A percentile compares a stretch with the other conserved stretches of the same genome.
Conservation (phyloP, 2,329 filamentous ascomycete genomes). For the Neofusicoccum parvum region DNA sequence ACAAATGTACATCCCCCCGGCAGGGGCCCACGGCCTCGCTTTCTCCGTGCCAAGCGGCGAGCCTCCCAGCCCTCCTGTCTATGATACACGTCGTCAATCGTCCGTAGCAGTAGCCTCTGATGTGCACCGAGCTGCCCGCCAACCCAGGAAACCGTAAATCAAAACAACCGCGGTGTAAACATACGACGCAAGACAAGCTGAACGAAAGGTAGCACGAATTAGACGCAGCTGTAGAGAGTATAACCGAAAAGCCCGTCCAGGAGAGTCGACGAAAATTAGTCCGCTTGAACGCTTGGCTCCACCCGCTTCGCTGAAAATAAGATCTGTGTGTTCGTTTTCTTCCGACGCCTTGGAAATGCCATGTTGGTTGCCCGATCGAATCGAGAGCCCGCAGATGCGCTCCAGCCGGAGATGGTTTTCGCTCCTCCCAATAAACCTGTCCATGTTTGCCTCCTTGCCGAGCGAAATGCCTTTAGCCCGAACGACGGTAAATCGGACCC, state of each 20-base stretch:
- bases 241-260: not conserved
- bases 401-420: not conserved
- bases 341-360: conserved; percentile 13
- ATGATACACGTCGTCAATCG: conserved; percentile 15
- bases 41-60: conserved; percentile 1
- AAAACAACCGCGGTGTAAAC: not conserved
- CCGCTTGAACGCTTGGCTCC: conserved; percentile 3
- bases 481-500: not conserved
- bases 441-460: not conserved
- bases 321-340: not conserved
- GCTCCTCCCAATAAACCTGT: not conserved
- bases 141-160: not conserved
- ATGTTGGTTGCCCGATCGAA: not conserved
- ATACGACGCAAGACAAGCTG: not conserved
- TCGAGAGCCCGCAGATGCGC: not conserved
- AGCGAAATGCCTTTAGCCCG: not conserved
- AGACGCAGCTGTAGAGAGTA: not conserved
- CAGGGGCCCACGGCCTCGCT: not conserved
- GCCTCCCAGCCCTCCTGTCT: not conserved
- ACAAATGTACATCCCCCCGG: not conserved
- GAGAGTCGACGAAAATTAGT: not conserved
- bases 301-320: not conserved
- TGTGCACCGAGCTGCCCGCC: conserved; percentile 1
- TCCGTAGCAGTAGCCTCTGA: not conserved
- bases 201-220: not conserved